Evolutionary conservation across 2,329 filamentous ascomycete genomes (phyloP).

Genomic region (Alternaria burnsii): DNA sequence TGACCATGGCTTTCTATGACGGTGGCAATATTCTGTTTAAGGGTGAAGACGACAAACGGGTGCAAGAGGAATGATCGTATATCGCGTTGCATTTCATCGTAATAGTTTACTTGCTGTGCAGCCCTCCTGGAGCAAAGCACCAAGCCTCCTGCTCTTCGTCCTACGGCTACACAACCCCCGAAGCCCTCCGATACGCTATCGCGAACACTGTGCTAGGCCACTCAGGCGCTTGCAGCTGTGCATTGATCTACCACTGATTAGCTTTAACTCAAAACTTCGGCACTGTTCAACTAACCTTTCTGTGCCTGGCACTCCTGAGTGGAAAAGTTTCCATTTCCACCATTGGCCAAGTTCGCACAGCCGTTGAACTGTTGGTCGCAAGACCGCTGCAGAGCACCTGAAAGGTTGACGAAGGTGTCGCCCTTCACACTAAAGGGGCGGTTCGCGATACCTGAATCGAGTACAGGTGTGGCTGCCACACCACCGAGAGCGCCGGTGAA

Average conservation of each 20-base stretch:
- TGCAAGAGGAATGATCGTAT: not conserved
- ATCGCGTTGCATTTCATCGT: not conserved
- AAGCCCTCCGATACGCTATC: not conserved
- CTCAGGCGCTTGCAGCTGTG: not conserved
- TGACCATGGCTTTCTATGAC: not conserved
- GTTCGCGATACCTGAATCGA: conserved; percentile 61
- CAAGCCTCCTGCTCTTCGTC: not conserved
- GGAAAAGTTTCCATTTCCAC: conserved; percentile 54
- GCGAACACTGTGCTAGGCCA: not conserved
- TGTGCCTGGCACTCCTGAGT: conserved; percentile 66
- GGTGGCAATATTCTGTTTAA: not conserved
- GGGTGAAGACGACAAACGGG: not conserved
- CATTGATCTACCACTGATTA: conserved; percentile 12
- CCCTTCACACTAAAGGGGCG: conserved; percentile 43
- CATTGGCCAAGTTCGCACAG: conserved; percentile 66
- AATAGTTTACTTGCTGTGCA: not conserved
- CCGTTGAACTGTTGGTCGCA: conserved; percentile 71
- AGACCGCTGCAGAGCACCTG: conserved; percentile 65
- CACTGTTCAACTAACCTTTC: conserved; percentile 46
- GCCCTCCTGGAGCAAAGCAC: not conserved
- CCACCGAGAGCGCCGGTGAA: conserved; percentile 62
- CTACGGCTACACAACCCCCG: not conserved
- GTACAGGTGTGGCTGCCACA: conserved; percentile 61
- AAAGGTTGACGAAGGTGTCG: conserved; percentile 62
- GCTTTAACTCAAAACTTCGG: not conserved